A percentile compares a stretch with the other conserved stretches of the same genome.
Conservation (phyloP, 2,329 filamentous ascomycete species). For the Ophiostoma australiae region DNA sequence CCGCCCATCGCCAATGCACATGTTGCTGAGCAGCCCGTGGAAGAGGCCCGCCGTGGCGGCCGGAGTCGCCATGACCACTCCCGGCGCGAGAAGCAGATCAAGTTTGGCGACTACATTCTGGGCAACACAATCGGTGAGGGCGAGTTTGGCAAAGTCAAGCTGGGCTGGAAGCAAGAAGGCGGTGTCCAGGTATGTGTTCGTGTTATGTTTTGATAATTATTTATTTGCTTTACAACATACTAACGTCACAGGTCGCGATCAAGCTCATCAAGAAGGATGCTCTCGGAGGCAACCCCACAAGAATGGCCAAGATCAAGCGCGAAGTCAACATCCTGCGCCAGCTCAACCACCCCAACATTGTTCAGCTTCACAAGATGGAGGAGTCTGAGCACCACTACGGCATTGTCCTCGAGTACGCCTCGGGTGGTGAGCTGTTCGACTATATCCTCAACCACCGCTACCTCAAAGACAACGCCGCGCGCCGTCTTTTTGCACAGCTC, state of each 20-base stretch:
- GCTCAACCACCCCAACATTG: conserved; percentile 91
- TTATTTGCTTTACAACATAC: no score
- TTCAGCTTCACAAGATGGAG: conserved; percentile 95
- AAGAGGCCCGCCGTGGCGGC: conserved; percentile 45
- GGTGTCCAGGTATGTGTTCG: conserved; percentile 63
- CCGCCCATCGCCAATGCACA: conserved; percentile 41
- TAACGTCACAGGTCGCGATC: conserved; percentile 71
- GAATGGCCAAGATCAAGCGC: conserved; percentile 93
- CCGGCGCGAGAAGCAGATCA: conserved; percentile 67
- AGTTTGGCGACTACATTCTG: conserved; percentile 92
- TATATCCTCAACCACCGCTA: conserved; percentile 97
- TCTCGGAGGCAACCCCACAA: conserved; percentile 79
- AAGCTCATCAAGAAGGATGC: conserved; percentile 93
- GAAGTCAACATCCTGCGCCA: conserved; percentile 88
- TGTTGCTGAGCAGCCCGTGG: conserved; percentile 28
- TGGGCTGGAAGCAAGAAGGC: conserved; percentile 96
- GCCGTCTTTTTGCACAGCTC: conserved; percentile 88
- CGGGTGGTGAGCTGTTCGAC: conserved; percentile 94
- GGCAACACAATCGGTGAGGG: conserved; percentile 96
- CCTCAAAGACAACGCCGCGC: conserved; percentile 85
- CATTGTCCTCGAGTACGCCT: conserved; percentile 97
- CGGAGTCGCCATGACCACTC: conserved; percentile 58
- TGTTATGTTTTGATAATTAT: no score
- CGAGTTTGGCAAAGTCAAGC: conserved; percentile 97
- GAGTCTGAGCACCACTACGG: conserved; percentile 96